Conservation (phyloP, 2,329 filamentous ascomycete genomes). For the Penicillium fuscoglaucum region DNA sequence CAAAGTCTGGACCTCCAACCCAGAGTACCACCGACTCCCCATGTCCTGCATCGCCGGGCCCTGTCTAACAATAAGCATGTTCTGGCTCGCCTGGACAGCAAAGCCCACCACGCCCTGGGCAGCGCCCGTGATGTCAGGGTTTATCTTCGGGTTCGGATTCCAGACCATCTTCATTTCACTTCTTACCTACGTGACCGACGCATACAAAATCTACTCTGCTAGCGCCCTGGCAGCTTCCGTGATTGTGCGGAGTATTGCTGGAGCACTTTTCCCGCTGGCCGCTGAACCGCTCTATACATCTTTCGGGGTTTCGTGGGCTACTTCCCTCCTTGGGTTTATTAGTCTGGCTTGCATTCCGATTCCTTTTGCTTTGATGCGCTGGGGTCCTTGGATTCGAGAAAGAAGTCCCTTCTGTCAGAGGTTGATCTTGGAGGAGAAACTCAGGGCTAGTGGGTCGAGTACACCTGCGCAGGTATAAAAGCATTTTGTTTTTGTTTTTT, state of each 20-base stretch:
- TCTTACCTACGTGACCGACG: slow-evolving; percentile 65
- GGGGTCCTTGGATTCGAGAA: slow-evolving; percentile 30
- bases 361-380: slow-evolving; percentile 40
- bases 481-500: background rate
- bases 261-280: slow-evolving; percentile 58
- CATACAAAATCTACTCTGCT: slow-evolving; percentile 66
- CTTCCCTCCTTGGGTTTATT: slow-evolving; percentile 43
- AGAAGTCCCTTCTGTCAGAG: slow-evolving; percentile 35
- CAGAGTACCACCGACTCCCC: slow-evolving; percentile 68
- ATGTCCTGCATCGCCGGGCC: slow-evolving; percentile 71
- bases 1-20: slow-evolving; percentile 56
- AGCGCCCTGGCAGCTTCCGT: slow-evolving; percentile 56
- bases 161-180: slow-evolving; percentile 64
- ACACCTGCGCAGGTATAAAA: slow-evolving; percentile 18
- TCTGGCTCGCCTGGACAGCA: slow-evolving; percentile 62
- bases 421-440: slow-evolving; percentile 26
- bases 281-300: slow-evolving; percentile 40
- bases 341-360: slow-evolving; percentile 42
- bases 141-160: slow-evolving; percentile 63
- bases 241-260: slow-evolving; percentile 53
- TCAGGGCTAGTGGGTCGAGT: slow-evolving; percentile 15
- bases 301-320: slow-evolving; percentile 45
- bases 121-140: slow-evolving; percentile 60
- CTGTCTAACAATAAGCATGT: slow-evolving; percentile 54
- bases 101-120: slow-evolving; percentile 52